Conservation (phyloP, 176 grass and related monocot genomes). For the Echinochloa phyllopogon region DNA sequence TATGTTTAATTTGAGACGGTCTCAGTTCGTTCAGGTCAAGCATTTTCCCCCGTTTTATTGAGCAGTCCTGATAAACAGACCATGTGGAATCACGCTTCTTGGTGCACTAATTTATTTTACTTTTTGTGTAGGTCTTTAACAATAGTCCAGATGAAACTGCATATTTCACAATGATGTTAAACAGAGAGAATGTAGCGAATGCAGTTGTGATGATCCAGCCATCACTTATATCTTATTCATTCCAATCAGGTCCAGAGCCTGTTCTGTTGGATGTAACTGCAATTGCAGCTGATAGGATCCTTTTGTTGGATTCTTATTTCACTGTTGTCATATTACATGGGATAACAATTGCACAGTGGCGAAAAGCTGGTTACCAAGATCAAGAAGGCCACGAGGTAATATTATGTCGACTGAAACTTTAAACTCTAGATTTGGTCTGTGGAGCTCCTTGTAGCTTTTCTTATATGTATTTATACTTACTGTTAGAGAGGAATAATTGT, state of each 20-base stretch:
- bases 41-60: constrained; percentile 13
- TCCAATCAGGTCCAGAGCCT: constrained; percentile 66
- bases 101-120: constrained; percentile 37
- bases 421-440: constrained; percentile 2
- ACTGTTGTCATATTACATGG: constrained; percentile 82
- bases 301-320: constrained; percentile 89
- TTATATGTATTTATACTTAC: too few relatives aligned
- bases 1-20: constrained; percentile 90
- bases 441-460: constrained; percentile 15
- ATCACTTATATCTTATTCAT: constrained; percentile 83
- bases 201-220: constrained; percentile 88
- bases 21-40: constrained; percentile 93
- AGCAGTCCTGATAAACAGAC: constrained; percentile 35
- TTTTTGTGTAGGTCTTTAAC: constrained; percentile 69
- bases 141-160: constrained; percentile 89
- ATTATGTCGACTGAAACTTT: constrained; percentile 19
- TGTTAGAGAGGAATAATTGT: too few relatives aligned
- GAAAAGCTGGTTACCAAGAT: constrained; percentile 95
- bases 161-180: constrained; percentile 79
- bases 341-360: constrained; percentile 77
- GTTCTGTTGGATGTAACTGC: constrained; percentile 79
- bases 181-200: constrained; percentile 72
- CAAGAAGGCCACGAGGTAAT: constrained; percentile 87
- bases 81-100: constrained; percentile 7
- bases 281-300: constrained; percentile 72